Evolutionary conservation across 2,329 filamentous ascomycete species (phyloP).

Genomic region (Chaetomiaceae sp.): DNA sequence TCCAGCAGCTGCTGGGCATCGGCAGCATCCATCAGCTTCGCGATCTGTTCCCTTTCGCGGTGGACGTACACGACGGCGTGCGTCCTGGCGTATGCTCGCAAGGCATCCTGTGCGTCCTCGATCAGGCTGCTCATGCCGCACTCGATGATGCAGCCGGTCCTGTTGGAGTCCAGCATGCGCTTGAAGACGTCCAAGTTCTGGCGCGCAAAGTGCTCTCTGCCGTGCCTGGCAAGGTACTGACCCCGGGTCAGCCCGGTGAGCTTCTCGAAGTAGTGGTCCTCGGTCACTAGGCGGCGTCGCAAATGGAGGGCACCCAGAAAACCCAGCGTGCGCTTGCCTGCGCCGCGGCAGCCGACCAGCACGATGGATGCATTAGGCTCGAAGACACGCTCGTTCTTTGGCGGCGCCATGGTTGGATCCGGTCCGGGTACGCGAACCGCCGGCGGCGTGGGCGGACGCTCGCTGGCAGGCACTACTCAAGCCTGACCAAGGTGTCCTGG

Average conservation of each 20-base stretch:
- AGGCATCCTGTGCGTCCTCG: conserved; percentile 49
- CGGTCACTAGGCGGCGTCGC: conserved; percentile 59
- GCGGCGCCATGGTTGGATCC: conserved; percentile 21
- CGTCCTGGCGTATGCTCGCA: conserved; percentile 54
- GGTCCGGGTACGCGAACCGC: not conserved
- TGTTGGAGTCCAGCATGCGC: conserved; percentile 53
- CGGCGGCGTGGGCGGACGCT: not conserved
- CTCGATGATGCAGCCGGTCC: conserved; percentile 59
- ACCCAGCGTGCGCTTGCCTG: conserved; percentile 65
- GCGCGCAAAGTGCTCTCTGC: conserved; percentile 54
- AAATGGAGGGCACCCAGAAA: conserved; percentile 66
- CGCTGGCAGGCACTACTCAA: not conserved
- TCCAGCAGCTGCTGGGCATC: conserved; percentile 52
- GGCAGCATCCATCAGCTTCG: conserved; percentile 48
- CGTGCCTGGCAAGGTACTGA: conserved; percentile 55
- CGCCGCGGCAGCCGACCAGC: conserved; percentile 63
- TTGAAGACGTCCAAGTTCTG: conserved; percentile 57
- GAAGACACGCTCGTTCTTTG: conserved; percentile 41
- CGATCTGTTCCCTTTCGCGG: conserved; percentile 57
- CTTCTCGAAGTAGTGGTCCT: conserved; percentile 62
- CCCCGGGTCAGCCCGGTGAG: conserved; percentile 54
- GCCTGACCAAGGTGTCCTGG: too few species aligned
- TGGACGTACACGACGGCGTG: conserved; percentile 67
- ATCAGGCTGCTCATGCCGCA: conserved; percentile 61
- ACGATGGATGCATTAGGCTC: conserved; percentile 60